A percentile compares a stretch with the other conserved stretches of the same genome.
Evolutionary conservation across 768 basidiomycete species (phyloP).

Genomic region (Suillus discolor): DNA sequence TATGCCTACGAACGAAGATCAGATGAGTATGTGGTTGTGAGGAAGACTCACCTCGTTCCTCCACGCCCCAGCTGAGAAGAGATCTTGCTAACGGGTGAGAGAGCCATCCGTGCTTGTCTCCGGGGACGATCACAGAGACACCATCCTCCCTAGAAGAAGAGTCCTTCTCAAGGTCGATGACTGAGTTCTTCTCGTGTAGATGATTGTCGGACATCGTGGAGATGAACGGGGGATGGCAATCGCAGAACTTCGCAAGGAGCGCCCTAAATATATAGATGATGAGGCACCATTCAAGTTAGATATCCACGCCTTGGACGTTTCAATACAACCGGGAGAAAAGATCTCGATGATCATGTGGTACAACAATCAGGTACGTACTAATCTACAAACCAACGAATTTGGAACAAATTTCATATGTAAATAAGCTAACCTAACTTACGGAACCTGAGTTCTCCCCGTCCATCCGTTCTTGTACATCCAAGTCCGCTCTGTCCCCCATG

Average conservation of each 20-base stretch:
- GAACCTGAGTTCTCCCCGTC: too few relatives aligned
- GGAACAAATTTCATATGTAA: not conserved
- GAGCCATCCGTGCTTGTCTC: not conserved
- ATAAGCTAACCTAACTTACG: too few relatives aligned
- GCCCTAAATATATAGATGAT: not conserved
- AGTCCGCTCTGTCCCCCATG: too few relatives aligned
- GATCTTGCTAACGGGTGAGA: conserved; percentile 18
- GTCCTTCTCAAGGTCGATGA: conserved; percentile 34
- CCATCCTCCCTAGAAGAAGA: conserved; percentile 12
- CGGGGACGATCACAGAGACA: not conserved
- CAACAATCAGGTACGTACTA: not conserved
- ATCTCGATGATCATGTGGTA: conserved; percentile 5
- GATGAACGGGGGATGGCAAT: conserved; percentile 8
- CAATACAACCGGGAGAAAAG: not conserved
- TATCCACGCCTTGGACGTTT: not conserved
- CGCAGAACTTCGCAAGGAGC: not conserved
- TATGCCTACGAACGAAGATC: conserved; percentile 40
- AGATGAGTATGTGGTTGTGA: not conserved
- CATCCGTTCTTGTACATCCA: too few relatives aligned
- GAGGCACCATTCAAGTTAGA: not conserved
- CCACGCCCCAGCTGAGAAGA: conserved; percentile 34
- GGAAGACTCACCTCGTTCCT: conserved; percentile 27
- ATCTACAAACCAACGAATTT: not conserved
- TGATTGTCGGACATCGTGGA: conserved; percentile 25
- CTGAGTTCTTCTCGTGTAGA: conserved; percentile 23